A percentile compares a stretch with the other conserved stretches of the same genome.
Conservation (phyloP, 129 eudicot genomes). For the Deinandra increscens region DNA sequence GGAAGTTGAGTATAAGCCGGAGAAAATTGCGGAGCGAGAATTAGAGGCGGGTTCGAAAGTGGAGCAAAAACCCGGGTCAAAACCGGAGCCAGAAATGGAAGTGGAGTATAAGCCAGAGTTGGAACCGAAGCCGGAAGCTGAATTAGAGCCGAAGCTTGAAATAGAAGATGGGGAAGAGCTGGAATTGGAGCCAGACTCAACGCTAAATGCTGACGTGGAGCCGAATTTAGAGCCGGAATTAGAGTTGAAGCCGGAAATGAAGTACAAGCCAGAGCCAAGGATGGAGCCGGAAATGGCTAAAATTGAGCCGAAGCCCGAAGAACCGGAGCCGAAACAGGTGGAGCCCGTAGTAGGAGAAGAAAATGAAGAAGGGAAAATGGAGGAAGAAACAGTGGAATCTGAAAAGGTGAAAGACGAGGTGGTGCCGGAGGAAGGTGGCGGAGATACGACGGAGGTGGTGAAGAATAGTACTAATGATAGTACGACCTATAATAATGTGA, state of each 20-base stretch:
- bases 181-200: not conserved
- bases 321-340: slow-evolving; percentile 19
- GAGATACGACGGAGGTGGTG: slow-evolving; percentile 9
- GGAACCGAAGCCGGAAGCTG: not conserved
- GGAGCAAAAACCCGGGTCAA: not conserved
- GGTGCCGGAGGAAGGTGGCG: too few species aligned
- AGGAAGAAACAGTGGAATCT: not conserved
- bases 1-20: not conserved
- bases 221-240: not conserved
- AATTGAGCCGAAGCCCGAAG: too few species aligned
- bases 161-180: not conserved
- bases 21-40: not conserved
- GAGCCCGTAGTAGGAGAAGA: not conserved
- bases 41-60: not conserved
- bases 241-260: not conserved
- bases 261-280: not conserved
- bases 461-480: slow-evolving; percentile 43
- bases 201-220: not conserved
- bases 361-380: not conserved
- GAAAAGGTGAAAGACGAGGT: not conserved
- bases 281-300: not conserved
- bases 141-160: not conserved
- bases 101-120: not conserved
- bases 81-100: not conserved
- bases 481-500: slow-evolving; percentile 49